Evolutionary conservation across 352 stramenopile species (phyloP).

Genomic region (Phytophthora hybrid): DNA sequence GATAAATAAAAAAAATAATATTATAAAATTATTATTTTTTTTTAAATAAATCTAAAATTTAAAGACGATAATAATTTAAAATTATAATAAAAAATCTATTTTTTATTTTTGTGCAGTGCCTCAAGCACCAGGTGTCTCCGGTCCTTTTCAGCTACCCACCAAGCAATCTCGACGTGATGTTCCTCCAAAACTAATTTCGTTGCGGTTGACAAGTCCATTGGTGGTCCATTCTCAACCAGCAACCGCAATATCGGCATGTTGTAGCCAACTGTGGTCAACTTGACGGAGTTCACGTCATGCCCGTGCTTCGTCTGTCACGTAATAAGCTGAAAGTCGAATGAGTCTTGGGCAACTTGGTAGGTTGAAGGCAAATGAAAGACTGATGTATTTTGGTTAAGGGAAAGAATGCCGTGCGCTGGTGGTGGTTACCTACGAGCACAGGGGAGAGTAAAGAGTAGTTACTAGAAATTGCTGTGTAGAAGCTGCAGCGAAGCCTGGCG

Average conservation of each 20-base stretch:
- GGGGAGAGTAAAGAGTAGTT: background rate
- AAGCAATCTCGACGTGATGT: background rate
- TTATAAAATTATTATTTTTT: too few species aligned
- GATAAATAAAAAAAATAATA: too few species aligned
- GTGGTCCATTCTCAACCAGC: too few species aligned
- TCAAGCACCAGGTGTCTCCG: background rate
- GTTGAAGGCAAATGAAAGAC: constrained; percentile 1
- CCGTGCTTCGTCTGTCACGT: background rate
- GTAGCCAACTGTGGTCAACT: too few species aligned
- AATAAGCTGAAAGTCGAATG: background rate
- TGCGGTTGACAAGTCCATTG: too few species aligned
- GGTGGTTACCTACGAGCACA: constrained; percentile 1
- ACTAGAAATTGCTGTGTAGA: background rate
- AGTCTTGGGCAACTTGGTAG: background rate
- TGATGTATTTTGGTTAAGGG: constrained; percentile 4
- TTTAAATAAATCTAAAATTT: too few species aligned
- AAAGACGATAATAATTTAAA: too few species aligned
- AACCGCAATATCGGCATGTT: too few species aligned
- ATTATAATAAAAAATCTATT: too few species aligned
- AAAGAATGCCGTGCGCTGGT: background rate
- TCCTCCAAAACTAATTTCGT: background rate
- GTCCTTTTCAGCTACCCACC: background rate
- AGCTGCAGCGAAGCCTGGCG: background rate
- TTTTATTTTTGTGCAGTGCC: too few species aligned
- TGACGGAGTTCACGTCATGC: too few species aligned